phyloP scores from a whole-genome alignment of 139 green algal genomes.

The Asterochloris sp. region DNA sequence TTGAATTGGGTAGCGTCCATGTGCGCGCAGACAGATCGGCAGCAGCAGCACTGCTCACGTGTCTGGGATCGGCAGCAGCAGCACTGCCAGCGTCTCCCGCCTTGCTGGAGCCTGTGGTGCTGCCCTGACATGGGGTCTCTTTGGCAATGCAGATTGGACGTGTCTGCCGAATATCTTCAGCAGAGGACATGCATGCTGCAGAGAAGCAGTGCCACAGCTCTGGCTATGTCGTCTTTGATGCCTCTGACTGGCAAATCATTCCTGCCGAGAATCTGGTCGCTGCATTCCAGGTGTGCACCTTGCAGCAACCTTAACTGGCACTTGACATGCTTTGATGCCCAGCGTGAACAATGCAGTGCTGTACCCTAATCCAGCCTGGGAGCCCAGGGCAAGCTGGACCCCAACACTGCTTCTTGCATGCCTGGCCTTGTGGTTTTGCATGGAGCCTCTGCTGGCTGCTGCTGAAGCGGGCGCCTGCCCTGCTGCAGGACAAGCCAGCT shows the following conservation, averaged over 20 bases:
- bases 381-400: neutral
- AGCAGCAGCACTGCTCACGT: neutral
- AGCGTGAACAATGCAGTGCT: too few species aligned
- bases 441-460: neutral
- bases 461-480: neutral
- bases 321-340: neutral
- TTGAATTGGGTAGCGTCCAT: neutral
- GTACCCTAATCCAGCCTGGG: neutral
- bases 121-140: neutral
- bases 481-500: slow-evolving; percentile 15
- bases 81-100: neutral
- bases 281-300: slow-evolving; percentile 38
- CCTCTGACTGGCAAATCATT: slow-evolving; percentile 77
- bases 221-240: slow-evolving; percentile 42
- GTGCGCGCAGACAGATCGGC: neutral
- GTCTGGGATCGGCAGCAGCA: neutral
- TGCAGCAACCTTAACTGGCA: neutral
- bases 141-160: neutral
- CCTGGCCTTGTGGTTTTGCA: neutral
- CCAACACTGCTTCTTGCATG: too few species aligned
- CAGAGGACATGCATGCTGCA: slow-evolving; percentile 15
- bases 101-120: neutral
- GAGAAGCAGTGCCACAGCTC: slow-evolving; percentile 1
- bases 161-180: neutral
- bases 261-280: slow-evolving; percentile 92